A percentile compares a stretch with the other conserved stretches of the same genome.
Conservation (phyloP, 2,329 filamentous ascomycete species). For the Rutstroemia sp. region DNA sequence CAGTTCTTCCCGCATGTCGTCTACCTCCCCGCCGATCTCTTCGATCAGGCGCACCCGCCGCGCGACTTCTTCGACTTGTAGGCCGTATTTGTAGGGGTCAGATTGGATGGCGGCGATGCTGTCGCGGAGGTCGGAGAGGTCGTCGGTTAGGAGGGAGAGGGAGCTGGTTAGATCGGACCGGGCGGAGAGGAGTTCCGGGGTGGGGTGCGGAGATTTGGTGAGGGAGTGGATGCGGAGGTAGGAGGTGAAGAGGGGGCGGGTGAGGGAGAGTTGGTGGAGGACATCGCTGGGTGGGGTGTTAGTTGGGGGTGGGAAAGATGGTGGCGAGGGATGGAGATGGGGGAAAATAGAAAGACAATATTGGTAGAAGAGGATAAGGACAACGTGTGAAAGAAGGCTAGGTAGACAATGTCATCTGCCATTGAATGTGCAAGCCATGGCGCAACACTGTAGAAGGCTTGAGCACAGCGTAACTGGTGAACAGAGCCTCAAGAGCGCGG, state of each 20-base stretch:
- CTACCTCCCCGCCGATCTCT: slow-evolving; percentile 82
- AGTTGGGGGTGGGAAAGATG: neutral
- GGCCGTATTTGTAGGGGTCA: slow-evolving; percentile 79
- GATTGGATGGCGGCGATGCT: slow-evolving; percentile 83
- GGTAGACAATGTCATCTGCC: too few species aligned
- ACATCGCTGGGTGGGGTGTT: slow-evolving; percentile 60
- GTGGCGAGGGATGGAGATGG: too few species aligned
- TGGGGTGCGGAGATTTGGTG: slow-evolving; percentile 44
- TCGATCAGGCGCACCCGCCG: slow-evolving; percentile 76
- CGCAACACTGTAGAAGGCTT: too few species aligned
- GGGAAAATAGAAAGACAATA: neutral
- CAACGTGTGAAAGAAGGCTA: too few species aligned
- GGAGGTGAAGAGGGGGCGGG: slow-evolving; percentile 83
- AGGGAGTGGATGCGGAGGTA: slow-evolving; percentile 94
- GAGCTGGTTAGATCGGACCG: slow-evolving; percentile 59
- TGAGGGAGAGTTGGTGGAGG: slow-evolving; percentile 69
- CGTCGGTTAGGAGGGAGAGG: slow-evolving; percentile 65
- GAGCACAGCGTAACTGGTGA: too few species aligned
- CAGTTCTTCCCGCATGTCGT: slow-evolving; percentile 82
- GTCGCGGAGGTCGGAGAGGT: slow-evolving; percentile 81
- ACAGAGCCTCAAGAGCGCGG: too few species aligned
- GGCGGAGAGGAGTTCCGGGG: slow-evolving; percentile 79
- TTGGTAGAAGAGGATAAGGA: too few species aligned
- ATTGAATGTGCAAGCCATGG: too few species aligned
- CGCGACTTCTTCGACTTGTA: slow-evolving; percentile 74